These are phyloP conservation scores for Zoysia matrella DNA, from an alignment of 202 grass and related monocot genomes.

Conservation along the genomic window DNA sequence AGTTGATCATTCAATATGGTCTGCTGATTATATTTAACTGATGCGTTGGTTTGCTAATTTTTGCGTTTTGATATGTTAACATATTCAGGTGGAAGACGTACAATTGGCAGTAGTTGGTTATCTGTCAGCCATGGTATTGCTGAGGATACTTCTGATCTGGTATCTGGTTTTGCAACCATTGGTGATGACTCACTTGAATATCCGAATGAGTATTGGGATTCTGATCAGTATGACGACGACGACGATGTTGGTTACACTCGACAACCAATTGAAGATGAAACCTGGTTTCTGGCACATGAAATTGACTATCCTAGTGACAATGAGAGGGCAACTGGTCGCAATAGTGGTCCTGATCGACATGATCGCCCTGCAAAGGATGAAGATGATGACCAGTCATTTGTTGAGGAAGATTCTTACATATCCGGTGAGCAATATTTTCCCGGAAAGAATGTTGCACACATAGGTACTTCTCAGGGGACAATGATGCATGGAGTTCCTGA, in stretches of 20 bases:
- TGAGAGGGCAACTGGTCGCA: no score
- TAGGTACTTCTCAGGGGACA: no score
- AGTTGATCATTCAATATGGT: slow-evolving; percentile 27
- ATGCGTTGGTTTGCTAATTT: background rate
- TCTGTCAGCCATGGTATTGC: slow-evolving; percentile 98
- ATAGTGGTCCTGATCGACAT: no score
- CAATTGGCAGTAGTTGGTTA: slow-evolving; percentile 81
- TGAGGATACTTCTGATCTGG: slow-evolving; percentile 88
- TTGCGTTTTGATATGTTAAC: slow-evolving; percentile 14
- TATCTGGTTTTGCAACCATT: slow-evolving; percentile 81
- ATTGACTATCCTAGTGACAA: no score
- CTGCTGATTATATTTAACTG: slow-evolving; percentile 23
- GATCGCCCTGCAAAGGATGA: no score
- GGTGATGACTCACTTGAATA: slow-evolving; percentile 88
- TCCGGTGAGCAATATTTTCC: slow-evolving; percentile 89
- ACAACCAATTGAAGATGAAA: slow-evolving; percentile 98
- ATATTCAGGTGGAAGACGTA: slow-evolving; percentile 71
- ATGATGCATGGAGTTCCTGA: no score
- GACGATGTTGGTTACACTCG: slow-evolving; percentile 96
- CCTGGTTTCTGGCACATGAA: slow-evolving; percentile 30
- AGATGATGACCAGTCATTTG: slow-evolving; percentile 87
- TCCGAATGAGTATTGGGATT: slow-evolving; percentile 25
- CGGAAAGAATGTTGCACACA: slow-evolving; percentile 56
- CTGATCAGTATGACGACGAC: slow-evolving; percentile 93
- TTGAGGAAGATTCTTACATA: slow-evolving; percentile 94